Conservation (phyloP, 805 yeast species). For the Candida endomychidarum region DNA sequence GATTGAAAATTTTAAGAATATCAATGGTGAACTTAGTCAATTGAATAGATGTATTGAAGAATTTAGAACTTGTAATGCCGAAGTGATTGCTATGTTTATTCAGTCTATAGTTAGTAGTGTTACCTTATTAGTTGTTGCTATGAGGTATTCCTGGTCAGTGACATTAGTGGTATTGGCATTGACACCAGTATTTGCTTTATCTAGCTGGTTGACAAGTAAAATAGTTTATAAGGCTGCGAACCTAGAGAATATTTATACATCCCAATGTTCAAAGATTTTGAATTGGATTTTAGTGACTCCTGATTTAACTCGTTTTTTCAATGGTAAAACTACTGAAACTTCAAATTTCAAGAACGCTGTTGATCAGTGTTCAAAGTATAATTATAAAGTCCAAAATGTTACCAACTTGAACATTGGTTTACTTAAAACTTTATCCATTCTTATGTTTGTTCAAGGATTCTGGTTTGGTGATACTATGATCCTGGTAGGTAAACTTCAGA, state of each 20-base stretch:
- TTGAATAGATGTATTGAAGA: slow-evolving; percentile 75
- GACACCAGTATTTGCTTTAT: slow-evolving; percentile 61
- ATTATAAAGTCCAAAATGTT: slow-evolving; percentile 45
- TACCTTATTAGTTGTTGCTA: slow-evolving; percentile 60
- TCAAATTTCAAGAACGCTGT: slow-evolving; percentile 39
- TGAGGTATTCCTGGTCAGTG: slow-evolving; percentile 81
- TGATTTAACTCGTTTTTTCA: slow-evolving; percentile 58
- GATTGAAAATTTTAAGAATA: slow-evolving; percentile 58
- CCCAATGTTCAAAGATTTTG: slow-evolving; percentile 57
- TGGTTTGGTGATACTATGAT: slow-evolving; percentile 85
- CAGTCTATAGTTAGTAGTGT: slow-evolving; percentile 54
- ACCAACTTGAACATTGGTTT: slow-evolving; percentile 57
- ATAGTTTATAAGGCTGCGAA: slow-evolving; percentile 49
- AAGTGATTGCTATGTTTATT: slow-evolving; percentile 56
- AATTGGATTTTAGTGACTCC: slow-evolving; percentile 71
- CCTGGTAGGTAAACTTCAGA: slow-evolving; percentile 42
- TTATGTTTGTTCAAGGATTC: slow-evolving; percentile 88
- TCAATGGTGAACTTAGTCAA: slow-evolving; percentile 66
- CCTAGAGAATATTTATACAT: slow-evolving; percentile 56
- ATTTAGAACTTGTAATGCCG: slow-evolving; percentile 63
- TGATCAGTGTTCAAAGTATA: slow-evolving; percentile 37
- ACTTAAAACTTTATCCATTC: slow-evolving; percentile 55
- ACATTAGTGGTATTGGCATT: slow-evolving; percentile 76
- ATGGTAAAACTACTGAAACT: slow-evolving; percentile 55
- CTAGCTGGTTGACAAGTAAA: slow-evolving; percentile 52